Conservation (phyloP, 768 basidiomycete genomes). For the Tylopilus vinaceipallidus region DNA sequence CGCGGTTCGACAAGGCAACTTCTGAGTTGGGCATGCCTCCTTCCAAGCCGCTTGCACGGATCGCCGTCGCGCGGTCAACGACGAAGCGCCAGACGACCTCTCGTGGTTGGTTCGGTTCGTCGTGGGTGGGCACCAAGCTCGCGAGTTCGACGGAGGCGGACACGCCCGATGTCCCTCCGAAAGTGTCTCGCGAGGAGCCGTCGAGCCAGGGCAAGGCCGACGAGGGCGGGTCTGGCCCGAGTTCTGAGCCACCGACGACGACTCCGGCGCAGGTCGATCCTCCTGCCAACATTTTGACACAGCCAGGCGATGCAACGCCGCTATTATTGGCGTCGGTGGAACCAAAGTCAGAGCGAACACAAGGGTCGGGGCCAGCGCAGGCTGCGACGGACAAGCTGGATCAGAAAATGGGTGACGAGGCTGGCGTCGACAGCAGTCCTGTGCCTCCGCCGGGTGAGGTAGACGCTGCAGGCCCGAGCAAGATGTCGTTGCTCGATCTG, state of each 20-base stretch:
- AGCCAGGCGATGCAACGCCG: constrained; percentile 5
- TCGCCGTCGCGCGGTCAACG: constrained; percentile 2
- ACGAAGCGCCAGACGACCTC: not conserved
- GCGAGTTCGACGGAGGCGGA: not conserved
- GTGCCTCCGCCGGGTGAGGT: not conserved
- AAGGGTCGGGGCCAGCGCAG: not conserved
- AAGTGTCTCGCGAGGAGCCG: not conserved
- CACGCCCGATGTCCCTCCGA: constrained; percentile 2
- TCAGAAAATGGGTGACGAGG: not conserved
- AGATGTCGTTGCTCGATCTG: constrained; percentile 4
- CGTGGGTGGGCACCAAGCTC: constrained; percentile 6
- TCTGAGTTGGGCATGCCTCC: constrained; percentile 26
- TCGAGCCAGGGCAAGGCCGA: constrained; percentile 6
- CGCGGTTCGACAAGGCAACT: constrained; percentile 14
- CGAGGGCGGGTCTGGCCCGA: not conserved
- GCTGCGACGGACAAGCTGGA: not conserved
- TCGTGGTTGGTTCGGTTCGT: constrained; percentile 1
- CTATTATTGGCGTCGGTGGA: constrained; percentile 1
- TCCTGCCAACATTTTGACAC: constrained; percentile 12
- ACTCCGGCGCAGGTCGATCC: constrained; percentile 29
- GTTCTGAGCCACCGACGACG: constrained; percentile 6
- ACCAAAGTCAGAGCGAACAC: not conserved
- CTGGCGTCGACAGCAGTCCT: constrained; percentile 12
- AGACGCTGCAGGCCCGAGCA: not conserved
- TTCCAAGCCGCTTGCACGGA: constrained; percentile 4